phyloP scores from a whole-genome alignment of 495 filamentous ascomycete species.

The Apiosordaria backusii region DNA sequence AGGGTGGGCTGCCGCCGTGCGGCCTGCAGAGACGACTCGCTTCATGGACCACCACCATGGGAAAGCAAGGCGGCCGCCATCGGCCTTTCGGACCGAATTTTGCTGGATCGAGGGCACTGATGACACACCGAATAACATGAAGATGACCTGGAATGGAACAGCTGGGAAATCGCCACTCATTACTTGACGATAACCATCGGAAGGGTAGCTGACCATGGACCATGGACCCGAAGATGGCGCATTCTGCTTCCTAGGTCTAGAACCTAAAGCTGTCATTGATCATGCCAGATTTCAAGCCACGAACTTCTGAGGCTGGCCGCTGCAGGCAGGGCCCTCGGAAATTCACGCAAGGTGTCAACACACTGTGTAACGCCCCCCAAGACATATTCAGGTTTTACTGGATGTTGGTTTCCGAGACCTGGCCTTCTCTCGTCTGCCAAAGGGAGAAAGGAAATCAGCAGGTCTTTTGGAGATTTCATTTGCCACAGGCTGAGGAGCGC shows the following conservation, averaged over 20 bases:
- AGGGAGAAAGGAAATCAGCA: neutral
- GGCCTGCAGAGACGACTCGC: neutral
- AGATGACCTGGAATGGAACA: neutral
- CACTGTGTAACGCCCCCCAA: neutral
- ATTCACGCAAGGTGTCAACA: neutral
- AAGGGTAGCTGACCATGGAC: neutral
- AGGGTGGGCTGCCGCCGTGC: too few relatives aligned
- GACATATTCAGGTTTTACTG: neutral
- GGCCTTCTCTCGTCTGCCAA: neutral
- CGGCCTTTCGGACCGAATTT: neutral
- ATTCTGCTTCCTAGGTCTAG: neutral
- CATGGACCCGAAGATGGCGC: neutral
- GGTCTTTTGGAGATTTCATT: neutral
- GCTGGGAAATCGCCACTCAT: neutral
- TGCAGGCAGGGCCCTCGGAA: neutral
- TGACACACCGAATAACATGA: neutral
- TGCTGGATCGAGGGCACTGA: neutral
- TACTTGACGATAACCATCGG: neutral
- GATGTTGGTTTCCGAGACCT: too few relatives aligned
- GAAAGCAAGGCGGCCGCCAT: neutral
- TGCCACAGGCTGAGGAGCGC: neutral
- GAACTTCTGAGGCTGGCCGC: too few relatives aligned
- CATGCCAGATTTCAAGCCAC: too few relatives aligned
- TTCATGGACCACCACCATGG: neutral
- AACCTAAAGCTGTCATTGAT: neutral